A percentile compares a stretch with the other conserved stretches of the same genome.
phyloP scores from a whole-genome alignment of 495 filamentous ascomycete species.

The Xylaria venustula region DNA sequence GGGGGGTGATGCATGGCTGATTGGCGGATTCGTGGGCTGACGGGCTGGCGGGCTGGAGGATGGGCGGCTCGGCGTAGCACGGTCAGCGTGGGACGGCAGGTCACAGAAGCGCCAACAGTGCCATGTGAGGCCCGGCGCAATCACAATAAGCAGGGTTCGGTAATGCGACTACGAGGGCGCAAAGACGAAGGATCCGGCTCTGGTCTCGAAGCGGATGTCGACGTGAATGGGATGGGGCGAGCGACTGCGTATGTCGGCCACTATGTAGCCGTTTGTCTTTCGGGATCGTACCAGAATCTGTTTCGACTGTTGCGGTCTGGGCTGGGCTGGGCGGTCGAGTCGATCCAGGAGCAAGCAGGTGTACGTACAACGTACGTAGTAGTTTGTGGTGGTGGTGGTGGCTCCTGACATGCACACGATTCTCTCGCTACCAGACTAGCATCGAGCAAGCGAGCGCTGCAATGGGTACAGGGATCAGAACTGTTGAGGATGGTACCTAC shows the following conservation, averaged over 20 bases:
- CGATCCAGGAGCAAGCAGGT: not conserved
- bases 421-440: constrained; percentile 1
- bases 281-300: not conserved
- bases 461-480: not conserved
- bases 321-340: not conserved
- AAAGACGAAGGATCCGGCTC: not conserved
- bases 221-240: not conserved
- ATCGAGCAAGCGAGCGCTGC: not conserved
- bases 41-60: constrained; percentile 14
- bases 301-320: too few relatives aligned
- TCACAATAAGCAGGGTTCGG: not conserved
- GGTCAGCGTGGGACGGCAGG: constrained; percentile 23
- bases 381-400: not conserved
- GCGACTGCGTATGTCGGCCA: not conserved
- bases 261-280: not conserved
- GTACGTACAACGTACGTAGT: not conserved
- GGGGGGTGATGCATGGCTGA: constrained; percentile 31
- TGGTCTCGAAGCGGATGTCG: not conserved
- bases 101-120: constrained; percentile 21
- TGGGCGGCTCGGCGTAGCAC: constrained; percentile 8
- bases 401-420: not conserved
- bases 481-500: constrained; percentile 3
- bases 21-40: constrained; percentile 8
- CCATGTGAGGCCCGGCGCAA: not conserved
- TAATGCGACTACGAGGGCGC: not conserved